Percentiles rank a stretch among this genome's conserved stretches.
These are phyloP conservation scores for Sporobolomyces roseus DNA, from an alignment of 768 basidiomycete genomes.

Conservation along the genomic window DNA sequence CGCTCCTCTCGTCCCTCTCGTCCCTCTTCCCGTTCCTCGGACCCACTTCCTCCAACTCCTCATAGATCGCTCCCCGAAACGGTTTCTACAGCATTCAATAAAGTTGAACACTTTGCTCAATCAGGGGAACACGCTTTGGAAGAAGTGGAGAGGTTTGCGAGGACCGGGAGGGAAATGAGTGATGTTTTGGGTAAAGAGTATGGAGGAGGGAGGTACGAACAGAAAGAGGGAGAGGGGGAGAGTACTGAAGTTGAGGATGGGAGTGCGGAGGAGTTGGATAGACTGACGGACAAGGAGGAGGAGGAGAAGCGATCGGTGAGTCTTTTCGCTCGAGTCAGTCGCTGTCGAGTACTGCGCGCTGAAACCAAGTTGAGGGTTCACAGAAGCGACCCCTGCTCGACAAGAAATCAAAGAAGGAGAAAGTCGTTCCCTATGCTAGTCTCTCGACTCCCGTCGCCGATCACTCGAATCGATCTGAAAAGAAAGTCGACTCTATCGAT, in stretches of 20 bases:
- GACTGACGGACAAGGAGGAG: too few relatives aligned
- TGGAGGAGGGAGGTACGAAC: background rate
- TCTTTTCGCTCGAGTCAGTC: too few relatives aligned
- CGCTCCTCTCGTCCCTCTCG: background rate
- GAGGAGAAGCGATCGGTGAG: background rate
- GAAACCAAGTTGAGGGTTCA: too few relatives aligned
- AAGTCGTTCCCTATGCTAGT: too few relatives aligned
- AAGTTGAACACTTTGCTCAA: background rate
- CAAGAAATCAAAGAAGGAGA: too few relatives aligned
- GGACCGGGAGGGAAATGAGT: background rate
- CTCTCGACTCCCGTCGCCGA: too few relatives aligned
- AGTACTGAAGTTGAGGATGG: background rate
- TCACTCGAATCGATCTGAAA: too few relatives aligned
- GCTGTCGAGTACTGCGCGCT: too few relatives aligned
- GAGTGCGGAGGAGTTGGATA: background rate
- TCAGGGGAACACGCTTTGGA: background rate
- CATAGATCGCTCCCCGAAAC: background rate
- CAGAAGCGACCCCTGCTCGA: background rate
- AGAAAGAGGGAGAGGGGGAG: background rate
- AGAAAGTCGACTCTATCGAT: too few relatives aligned
- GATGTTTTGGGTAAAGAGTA: background rate
- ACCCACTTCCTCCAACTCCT: background rate
- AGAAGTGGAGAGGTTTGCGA: slow-evolving; percentile 4
- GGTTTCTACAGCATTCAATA: background rate
- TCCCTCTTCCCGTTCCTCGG: background rate